Evolutionary conservation across 2,329 filamentous ascomycete species (phyloP), one percentile per base, ranked within the genome.

Genomic region (Pestalotiopsis sp.): DNA sequence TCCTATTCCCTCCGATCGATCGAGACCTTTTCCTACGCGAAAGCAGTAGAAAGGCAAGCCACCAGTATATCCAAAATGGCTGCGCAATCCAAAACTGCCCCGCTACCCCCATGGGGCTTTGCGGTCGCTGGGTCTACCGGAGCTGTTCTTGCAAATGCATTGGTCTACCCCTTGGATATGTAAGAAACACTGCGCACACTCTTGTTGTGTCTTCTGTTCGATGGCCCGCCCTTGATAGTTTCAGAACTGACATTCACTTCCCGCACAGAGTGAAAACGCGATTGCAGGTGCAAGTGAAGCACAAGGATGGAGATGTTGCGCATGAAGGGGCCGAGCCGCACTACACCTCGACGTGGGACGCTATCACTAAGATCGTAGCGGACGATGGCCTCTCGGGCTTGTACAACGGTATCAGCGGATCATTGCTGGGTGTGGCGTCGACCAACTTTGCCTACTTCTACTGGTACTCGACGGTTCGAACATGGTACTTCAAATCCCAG

Each of bases 401-500:
- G 7, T 99, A 99, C 77, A 90, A 93, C 66, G 96, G 96, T 70
- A 95, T 99, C 79, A 87, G 90, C 70, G 95, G 95, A 65, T 90
- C 95, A 4, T 85, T 99, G 20, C 84, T 98, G 65, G 96, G 96
- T 67, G 96, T 99, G 45, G 95, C 94, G 1, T 98, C 95, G 31
- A 98, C 95, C 66, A 99, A 99, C 81, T 99, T 99, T 79, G 96
- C 96, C 76, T 99, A 99, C 83, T 99, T 99, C 80, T 99, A 99
- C 84, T 98, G 95, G 95, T 98, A 98, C 80, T 95, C 94, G 4
- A 83, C 96, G 36, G 94, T 98, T 39, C 90, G 96, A 71, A 90
- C 90, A 17, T 81, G 97, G 23, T 98, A 98, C 80, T 82, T 93
- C 73, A 88, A 87, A 73, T 83, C 88, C 56, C 80, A 86, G 71